Base-by-base conservation (phyloP, 352 stramenopile species). In the Globisporangium rhizosaccharum region DNA sequence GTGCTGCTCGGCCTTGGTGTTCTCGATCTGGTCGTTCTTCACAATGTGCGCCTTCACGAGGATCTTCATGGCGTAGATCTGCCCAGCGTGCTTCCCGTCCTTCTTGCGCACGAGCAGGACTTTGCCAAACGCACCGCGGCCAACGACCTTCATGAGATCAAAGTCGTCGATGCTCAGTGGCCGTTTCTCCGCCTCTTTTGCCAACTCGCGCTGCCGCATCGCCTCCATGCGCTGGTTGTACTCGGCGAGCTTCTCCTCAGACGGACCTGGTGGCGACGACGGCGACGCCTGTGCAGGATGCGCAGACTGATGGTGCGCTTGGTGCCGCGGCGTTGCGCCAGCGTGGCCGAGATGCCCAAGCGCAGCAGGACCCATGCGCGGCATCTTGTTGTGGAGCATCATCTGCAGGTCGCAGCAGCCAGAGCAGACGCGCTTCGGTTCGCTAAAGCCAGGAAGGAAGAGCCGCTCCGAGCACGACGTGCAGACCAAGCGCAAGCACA, bases 31-130 rank as follows among this genome's bases (percentile, higher is more conserved):
- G 53, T 96, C 87, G 60, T 97, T 97, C 63, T 94, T 94, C 59
- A 94, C 88, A 18, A 98, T 95, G 55, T 96, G 82, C 11, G 76
- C 77, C 74, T 98, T 98, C 28, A 97, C 92, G 15, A 98, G 76
- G 28, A 98, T 96, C 71, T 98, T 98, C 90, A 98, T 97, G 37
- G 92, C 92, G 66, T 96, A 98, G 61, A 97, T 96, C 51, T 86
- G 67, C 8, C 86, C 86, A 2, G 70, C 70, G 54, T 94, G 80
- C 59, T 95, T 93, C 44, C 86, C 87, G 2, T 85, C 79, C 56
- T 97, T 97, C 72, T 97, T 97, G 37, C 91, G 79, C 17, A 98
- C 95, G 7, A 98, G 66, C 62, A 98, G 73, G 41, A 98, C 92
- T 70, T 98, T 98, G 37, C 95, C 95, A 54, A 98, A 98, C 2